Evolutionary conservation across 371 early-diverging fungal species (phyloP).

Genomic region (Apophysomyces variabilis): DNA sequence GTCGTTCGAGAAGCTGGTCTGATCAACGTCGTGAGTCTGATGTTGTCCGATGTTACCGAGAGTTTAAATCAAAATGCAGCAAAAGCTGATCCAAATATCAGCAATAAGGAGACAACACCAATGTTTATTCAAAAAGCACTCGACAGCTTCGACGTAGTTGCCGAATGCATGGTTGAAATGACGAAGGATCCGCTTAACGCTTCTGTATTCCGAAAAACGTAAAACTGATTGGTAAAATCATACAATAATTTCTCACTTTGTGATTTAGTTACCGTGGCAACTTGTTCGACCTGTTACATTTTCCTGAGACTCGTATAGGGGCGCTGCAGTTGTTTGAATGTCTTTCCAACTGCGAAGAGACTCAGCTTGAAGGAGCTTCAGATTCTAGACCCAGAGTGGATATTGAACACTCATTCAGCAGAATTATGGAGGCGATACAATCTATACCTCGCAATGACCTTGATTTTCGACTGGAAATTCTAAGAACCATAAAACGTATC

Average conservation of each 20-base stretch:
- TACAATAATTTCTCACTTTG: background rate
- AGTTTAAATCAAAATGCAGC: constrained; percentile 22
- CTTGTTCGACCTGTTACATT: constrained; percentile 61
- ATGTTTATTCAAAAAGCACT: constrained; percentile 51
- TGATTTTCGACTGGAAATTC: constrained; percentile 60
- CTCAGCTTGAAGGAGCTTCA: background rate
- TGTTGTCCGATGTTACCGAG: constrained; percentile 61
- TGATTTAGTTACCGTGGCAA: constrained; percentile 49
- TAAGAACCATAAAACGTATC: constrained; percentile 57
- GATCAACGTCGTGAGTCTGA: constrained; percentile 61
- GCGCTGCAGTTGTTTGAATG: constrained; percentile 57
- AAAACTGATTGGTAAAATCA: constrained; percentile 13
- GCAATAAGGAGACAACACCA: constrained; percentile 26
- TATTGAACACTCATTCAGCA: constrained; percentile 51
- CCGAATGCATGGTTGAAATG: constrained; percentile 56
- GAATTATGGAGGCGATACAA: constrained; percentile 68
- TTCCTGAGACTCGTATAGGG: constrained; percentile 57
- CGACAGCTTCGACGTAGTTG: constrained; percentile 57
- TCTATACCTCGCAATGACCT: constrained; percentile 59
- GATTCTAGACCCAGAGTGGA: constrained; percentile 19
- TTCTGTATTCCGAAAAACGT: constrained; percentile 42
- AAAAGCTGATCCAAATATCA: background rate
- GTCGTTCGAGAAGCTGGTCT: constrained; percentile 72
- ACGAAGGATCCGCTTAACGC: constrained; percentile 37
- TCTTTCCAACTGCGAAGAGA: constrained; percentile 52